Conservation (phyloP, 1,139 yeast species). For the Blastobotrys illinoisensis region DNA sequence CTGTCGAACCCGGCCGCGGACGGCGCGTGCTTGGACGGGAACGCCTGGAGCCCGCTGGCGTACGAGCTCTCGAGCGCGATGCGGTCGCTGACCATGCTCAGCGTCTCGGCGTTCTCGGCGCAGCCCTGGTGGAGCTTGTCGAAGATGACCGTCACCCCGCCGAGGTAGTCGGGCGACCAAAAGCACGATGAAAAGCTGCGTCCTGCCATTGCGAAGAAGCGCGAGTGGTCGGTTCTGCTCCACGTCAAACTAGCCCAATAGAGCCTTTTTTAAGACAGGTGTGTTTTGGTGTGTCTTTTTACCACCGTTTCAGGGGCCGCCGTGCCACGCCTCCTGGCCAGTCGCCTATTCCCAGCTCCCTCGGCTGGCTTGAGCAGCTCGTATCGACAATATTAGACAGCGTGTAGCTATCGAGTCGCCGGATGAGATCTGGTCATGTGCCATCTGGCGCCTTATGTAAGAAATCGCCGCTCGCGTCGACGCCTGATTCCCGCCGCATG, state of each 20-base stretch:
- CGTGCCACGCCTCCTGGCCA: no score
- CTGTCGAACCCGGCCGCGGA: constrained; percentile 35
- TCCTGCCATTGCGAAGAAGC: neutral
- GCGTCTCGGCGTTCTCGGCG: constrained; percentile 61
- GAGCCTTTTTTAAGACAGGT: neutral
- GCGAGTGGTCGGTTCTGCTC: neutral
- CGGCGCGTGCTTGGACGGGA: constrained; percentile 30
- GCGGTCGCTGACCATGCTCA: constrained; percentile 53
- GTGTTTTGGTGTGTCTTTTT: neutral
- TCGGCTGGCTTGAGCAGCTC: no score
- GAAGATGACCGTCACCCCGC: constrained; percentile 54
- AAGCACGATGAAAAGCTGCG: constrained; percentile 31
- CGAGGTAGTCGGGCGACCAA: constrained; percentile 68
- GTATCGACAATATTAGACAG: no score
- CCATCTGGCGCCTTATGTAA: neutral
- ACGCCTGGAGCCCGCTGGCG: constrained; percentile 48
- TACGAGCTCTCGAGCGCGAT: constrained; percentile 60
- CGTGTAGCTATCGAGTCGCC: no score
- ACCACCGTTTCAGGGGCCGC: neutral
- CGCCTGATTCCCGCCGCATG: neutral
- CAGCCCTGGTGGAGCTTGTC: constrained; percentile 61
- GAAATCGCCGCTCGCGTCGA: neutral
- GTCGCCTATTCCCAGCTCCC: no score
- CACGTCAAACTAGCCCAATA: neutral
- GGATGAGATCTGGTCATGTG: neutral